phyloP scores from a whole-genome alignment of 2,329 filamentous ascomycete genomes.

The Colletotrichum coccodes region DNA sequence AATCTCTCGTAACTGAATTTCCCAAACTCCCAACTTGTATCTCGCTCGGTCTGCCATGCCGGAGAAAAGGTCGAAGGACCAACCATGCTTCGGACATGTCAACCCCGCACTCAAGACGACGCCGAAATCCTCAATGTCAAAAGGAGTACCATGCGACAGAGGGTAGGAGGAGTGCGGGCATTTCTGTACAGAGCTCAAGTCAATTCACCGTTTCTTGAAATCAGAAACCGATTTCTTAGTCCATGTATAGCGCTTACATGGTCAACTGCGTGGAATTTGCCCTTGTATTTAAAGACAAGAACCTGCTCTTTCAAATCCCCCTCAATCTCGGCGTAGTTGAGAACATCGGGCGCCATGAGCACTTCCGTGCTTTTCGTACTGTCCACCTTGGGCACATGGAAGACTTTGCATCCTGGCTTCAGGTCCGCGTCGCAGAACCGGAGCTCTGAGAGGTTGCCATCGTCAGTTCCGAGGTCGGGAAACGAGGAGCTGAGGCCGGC shows the following conservation, averaged over 20 bases:
- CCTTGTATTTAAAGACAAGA: conserved; percentile 71
- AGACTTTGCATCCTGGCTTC: conserved; percentile 69
- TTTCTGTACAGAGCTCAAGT: conserved; percentile 51
- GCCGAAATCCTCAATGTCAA: conserved; percentile 80
- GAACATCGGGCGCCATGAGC: conserved; percentile 44
- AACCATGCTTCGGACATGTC: conserved; percentile 75
- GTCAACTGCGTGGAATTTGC: conserved; percentile 74
- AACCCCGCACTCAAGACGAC: conserved; percentile 70
- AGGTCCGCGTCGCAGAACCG: conserved; percentile 49
- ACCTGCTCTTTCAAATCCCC: conserved; percentile 67
- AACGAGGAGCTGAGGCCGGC: conserved; percentile 66
- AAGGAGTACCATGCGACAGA: conserved; percentile 69
- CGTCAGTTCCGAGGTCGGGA: conserved; percentile 58
- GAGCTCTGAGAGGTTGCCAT: conserved; percentile 50
- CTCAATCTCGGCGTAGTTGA: conserved; percentile 39
- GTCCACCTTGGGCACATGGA: conserved; percentile 56
- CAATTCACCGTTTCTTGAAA: no score
- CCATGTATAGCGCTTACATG: conserved; percentile 61
- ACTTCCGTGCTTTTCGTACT: conserved; percentile 48
- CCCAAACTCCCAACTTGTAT: conserved; percentile 72
- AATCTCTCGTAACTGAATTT: conserved; percentile 62
- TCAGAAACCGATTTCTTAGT: no score
- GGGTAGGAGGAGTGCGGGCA: conserved; percentile 77
- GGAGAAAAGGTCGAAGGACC: conserved; percentile 76
- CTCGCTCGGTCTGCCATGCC: conserved; percentile 70